Evolutionary conservation across 305 asterid species (phyloP), one percentile per base, ranked within the genome.

Genomic region (Fraxinus dipetala): DNA sequence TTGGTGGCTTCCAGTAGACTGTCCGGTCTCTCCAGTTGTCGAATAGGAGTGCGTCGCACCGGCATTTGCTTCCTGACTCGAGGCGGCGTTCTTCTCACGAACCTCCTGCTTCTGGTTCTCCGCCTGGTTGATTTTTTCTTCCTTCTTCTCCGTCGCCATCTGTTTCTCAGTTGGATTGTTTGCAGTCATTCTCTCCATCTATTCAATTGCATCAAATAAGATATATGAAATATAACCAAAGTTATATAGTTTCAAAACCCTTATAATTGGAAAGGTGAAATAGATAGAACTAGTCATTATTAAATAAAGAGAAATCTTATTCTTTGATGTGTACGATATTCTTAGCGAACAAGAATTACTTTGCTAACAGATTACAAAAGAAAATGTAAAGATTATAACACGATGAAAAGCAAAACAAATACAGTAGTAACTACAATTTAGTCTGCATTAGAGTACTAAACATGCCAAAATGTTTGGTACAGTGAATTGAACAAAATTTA

Each of bases 141-240:
- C 87, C 78, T 86, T 91, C 73, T 61, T 90, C 31, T 88, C 90
- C 0, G 89, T 85, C 4, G 94, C 95, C 90, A 88, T 86, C 34
- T 86, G 85, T 30, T 89, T 90, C 63, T 91, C 86, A 0, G 80
- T 75, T 24, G 88, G 89, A 74, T 87, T 83, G 54, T 87, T 83
- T 0, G 93, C 91, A 0, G 83, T 82, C 88, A 88, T 54, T n/a
- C 69, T 86, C 16, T 92, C 94, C 86, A 90, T 73, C 97, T 92
- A 77, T 6, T 43, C 20, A 61, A 4, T 6, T 20, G 74, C 18
- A 9, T n/a, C 7, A 26, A 69, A 6, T 67, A 24, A 8, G 14
- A 40, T 40, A 40, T 40, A 40, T 40, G 14, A 40, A 40, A 40
- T 9, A 40, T 40, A 40, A 45, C n/a, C 56, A 9, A 40, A 40